Evolutionary conservation across 495 filamentous ascomycete genomes (phyloP), one percentile per base, ranked within the genome.

Genomic region (Hypomontagnella submonticulosa): DNA sequence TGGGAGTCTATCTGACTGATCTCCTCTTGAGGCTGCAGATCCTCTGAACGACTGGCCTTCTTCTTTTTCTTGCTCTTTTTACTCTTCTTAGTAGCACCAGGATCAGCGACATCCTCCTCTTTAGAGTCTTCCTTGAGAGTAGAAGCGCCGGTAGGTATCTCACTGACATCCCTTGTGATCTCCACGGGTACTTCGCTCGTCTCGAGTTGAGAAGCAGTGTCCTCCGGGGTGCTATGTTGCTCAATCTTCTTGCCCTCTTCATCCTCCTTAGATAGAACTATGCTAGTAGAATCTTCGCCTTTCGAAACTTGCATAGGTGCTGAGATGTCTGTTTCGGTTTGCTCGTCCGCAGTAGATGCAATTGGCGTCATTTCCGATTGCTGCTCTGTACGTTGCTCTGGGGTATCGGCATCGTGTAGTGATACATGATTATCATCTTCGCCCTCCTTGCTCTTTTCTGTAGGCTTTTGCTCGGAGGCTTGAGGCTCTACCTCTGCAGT

Each of bases 231-330:
- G 5, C 33, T 41, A 16, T 3, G 16, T 36, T 4, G 42, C 60
- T 64, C 48, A 54, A 66, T 70, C 58, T 74, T 72, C 62, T 74
- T 73, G 30, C 65, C 57, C 40, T 71, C 72, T 52, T 73, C 73
- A 20, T 53, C 55, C 44, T 71, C 74, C 43, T 70, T 72, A 66
- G 23, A 44, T 19, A 38, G 36, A 11, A 37, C n/a, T n/a, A 27
- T 27, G 23, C 11, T 8, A 52, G 47, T 32, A 3, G 15, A n/a
- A 12, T 41, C 43, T 4, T 54, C 58, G 12, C 36, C 48, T 36
- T 40, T 37, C 5, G 15, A 41, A 23, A 16, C 4, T 15, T 47
- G 53, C 3, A 18, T 18, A 10, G 56, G 18, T 5, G 33, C 32
- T 20, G 54, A 7, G n/a, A 33, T 10, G 6, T 49, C 38, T 7